Evolutionary conservation across 495 filamentous ascomycete genomes (phyloP).

Genomic region (Penicillium canariense): DNA sequence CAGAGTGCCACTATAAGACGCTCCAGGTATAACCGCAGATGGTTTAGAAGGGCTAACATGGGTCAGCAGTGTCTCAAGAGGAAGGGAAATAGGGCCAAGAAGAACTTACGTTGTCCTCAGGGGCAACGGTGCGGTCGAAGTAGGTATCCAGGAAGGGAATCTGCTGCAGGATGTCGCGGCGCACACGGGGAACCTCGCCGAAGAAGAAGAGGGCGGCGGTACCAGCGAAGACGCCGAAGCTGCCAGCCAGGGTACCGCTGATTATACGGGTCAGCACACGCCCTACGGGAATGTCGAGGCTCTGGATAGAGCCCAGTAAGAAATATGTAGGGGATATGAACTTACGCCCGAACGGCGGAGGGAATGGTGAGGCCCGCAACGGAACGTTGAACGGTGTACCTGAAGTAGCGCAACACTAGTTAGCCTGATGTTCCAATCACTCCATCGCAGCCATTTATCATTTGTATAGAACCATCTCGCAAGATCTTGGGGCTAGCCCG

Average conservation of each 20-base stretch:
- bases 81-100: not conserved
- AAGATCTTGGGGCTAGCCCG: not conserved
- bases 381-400: slow-evolving; percentile 51
- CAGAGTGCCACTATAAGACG: slow-evolving; percentile 2
- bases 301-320: not conserved
- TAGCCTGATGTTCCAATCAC: slow-evolving; percentile 6
- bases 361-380: slow-evolving; percentile 50
- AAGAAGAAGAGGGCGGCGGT: slow-evolving; percentile 70
- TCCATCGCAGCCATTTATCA: not conserved
- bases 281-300: not conserved
- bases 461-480: not conserved
- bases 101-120: slow-evolving; percentile 60
- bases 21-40: slow-evolving; percentile 14
- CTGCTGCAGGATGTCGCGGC: slow-evolving; percentile 64
- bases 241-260: slow-evolving; percentile 53
- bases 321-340: slow-evolving; percentile 8
- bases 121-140: slow-evolving; percentile 56
- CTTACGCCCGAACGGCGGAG: slow-evolving; percentile 50
- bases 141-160: slow-evolving; percentile 59
- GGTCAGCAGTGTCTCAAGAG: slow-evolving; percentile 21
- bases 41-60: slow-evolving; percentile 43
- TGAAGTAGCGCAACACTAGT: slow-evolving; percentile 24
- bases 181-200: slow-evolving; percentile 65
- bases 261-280: slow-evolving; percentile 12
- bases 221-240: slow-evolving; percentile 60